phyloP scores from a whole-genome alignment of 2,329 filamentous ascomycete genomes.

The Aspergillus sp. region DNA sequence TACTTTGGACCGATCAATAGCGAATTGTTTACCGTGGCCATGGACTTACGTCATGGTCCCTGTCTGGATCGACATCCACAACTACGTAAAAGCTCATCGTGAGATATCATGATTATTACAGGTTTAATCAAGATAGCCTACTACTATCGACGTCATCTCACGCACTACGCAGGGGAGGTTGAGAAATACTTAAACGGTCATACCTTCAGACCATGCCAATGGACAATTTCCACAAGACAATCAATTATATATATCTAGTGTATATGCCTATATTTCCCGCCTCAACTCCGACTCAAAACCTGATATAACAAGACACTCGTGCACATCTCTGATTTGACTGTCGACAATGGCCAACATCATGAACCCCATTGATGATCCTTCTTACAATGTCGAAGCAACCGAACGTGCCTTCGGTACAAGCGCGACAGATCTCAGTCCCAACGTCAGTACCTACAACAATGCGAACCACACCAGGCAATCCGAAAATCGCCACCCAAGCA shows the following conservation, averaged over 20 bases:
- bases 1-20: too few species aligned
- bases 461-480: background rate
- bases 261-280: too few species aligned
- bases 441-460: background rate
- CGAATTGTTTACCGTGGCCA: background rate
- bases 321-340: background rate
- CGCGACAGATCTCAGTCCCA: background rate
- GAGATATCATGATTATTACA: too few species aligned
- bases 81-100: background rate
- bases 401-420: slow-evolving; percentile 1
- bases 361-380: slow-evolving; percentile 4
- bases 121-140: too few species aligned
- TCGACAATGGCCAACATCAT: slow-evolving; percentile 3
- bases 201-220: too few species aligned
- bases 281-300: background rate
- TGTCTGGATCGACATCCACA: background rate
- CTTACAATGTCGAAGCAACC: slow-evolving; percentile 1
- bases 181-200: too few species aligned
- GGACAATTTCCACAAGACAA: too few species aligned
- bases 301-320: too few species aligned
- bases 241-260: too few species aligned
- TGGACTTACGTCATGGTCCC: background rate
- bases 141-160: too few species aligned
- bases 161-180: too few species aligned
- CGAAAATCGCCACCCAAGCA: background rate